Evolutionary conservation across 768 basidiomycete genomes (phyloP), one percentile per base, ranked within the genome.

Genomic region (Favolaschia claudopus): DNA sequence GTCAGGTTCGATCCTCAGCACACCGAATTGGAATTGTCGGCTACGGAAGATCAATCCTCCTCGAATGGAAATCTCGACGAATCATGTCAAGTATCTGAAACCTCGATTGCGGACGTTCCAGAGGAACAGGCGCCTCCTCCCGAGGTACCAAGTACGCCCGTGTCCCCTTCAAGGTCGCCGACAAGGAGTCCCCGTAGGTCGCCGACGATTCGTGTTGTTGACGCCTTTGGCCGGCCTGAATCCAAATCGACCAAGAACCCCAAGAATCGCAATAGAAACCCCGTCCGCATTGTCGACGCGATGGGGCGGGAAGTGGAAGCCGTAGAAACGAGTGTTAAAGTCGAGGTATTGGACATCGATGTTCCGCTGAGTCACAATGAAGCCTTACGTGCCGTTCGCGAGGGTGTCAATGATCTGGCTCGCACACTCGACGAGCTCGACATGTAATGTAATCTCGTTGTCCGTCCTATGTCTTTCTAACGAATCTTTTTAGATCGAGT

Each of bases 1-100:
- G 91, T 93, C 51, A 86, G 91, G 37, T 93, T 93, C 64, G 85
- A 92, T 62, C 77, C 80, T 25, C 72, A 72, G 63, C 36, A 66
- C 13, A 39, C 65, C 5, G 65, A 64, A 37, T 48, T 54, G 17
- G 61, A 66, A 29, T 38, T 55, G 36, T 67, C 59, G 55, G 69
- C 59, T 19, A 50, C 58, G 22, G 62, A 45, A 24, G 56, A 55
- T 29, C 58, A 56, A 28, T 48, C 38, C 20, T 64, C 42, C 24
- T 39, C 29, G 25, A 57, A 65, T 55, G 50, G 50, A 3, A 55
- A 55, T 38, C 50, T 40, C 28, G 62, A 60, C 17, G 51, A 54
- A 28, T 27, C 51, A 33, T 32, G 48, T 22, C 55, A 55, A 22
- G 17, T 42, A 6, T 34, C 57, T 7, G 55, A 33, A 27, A 47